Percentiles rank a stretch among this genome's conserved stretches.
These are phyloP conservation scores for Hypoxylon perforatum DNA, from an alignment of 495 filamentous ascomycete species.

Conservation along the genomic window DNA sequence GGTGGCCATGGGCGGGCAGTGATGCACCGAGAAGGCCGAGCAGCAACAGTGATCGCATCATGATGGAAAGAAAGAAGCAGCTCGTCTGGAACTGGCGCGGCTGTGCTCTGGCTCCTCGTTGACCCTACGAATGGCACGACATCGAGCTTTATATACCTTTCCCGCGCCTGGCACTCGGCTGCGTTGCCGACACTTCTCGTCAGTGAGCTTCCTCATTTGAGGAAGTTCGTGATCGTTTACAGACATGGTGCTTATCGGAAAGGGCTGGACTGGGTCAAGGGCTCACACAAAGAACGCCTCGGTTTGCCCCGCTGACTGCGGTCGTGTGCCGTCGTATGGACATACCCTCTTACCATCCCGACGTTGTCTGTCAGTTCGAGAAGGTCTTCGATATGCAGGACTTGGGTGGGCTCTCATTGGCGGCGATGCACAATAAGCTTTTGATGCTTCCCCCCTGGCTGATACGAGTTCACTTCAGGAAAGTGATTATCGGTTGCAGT, in stretches of 20 bases:
- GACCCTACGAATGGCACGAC: constrained; percentile 4
- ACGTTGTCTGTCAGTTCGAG: constrained; percentile 12
- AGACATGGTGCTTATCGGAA: constrained; percentile 36
- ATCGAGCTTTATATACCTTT: constrained; percentile 40
- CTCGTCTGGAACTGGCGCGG: constrained; percentile 1
- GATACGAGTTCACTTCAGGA: constrained; percentile 42
- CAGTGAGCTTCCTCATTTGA: constrained; percentile 47
- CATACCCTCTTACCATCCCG: constrained; percentile 8
- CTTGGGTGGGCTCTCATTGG: constrained; percentile 17
- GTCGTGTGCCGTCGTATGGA: constrained; percentile 36
- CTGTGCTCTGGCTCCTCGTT: constrained; percentile 21
- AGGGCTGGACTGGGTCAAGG: constrained; percentile 11
- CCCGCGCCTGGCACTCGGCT: neutral
- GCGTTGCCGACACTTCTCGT: neutral
- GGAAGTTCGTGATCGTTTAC: constrained; percentile 23
- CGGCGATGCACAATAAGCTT: constrained; percentile 31
- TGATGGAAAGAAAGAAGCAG: constrained; percentile 31
- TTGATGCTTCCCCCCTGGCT: constrained; percentile 28
- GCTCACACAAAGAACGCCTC: constrained; percentile 9
- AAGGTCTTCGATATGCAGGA: constrained; percentile 13
- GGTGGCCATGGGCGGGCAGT: constrained; percentile 41
- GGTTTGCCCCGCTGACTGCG: constrained; percentile 24
- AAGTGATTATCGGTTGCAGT: constrained; percentile 37
- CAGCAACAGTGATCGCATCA: constrained; percentile 47
- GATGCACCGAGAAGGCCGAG: constrained; percentile 50